Evolutionary conservation across 441 rosid genomes (phyloP).

Genomic region (Metrosideros polymorpha): DNA sequence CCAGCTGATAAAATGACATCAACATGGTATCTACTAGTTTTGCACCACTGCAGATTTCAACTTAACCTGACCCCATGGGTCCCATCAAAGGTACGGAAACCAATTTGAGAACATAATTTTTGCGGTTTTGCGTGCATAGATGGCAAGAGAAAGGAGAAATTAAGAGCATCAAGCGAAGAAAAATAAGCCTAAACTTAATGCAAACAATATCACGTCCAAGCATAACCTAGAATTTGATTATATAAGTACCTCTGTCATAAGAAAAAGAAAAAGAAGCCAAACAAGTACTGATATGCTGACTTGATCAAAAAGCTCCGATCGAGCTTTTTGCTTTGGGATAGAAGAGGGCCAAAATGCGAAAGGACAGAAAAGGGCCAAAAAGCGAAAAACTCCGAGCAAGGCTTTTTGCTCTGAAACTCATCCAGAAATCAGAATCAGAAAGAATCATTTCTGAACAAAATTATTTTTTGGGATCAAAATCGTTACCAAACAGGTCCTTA

Average conservation of each 20-base stretch:
- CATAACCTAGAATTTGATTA: not conserved
- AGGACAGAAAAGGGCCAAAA: no score
- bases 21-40: not conserved
- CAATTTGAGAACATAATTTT: slow-evolving; percentile 52
- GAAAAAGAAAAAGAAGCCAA: no score
- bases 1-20: not conserved
- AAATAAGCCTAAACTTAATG: not conserved
- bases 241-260: slow-evolving; percentile 30
- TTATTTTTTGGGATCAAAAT: no score
- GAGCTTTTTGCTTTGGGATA: no score
- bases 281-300: no score
- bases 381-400: no score
- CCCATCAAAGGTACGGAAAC: slow-evolving; percentile 49
- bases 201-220: not conserved
- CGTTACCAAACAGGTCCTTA: no score
- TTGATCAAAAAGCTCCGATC: no score
- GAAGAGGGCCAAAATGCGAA: no score
- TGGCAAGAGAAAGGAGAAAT: not conserved
- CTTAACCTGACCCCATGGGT: slow-evolving; percentile 43
- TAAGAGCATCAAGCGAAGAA: not conserved
- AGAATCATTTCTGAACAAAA: no score
- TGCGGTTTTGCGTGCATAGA: slow-evolving; percentile 33
- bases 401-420: no score
- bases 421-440: no score
- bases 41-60: not conserved